These are phyloP conservation scores for Protostelium mycophagum DNA, from an alignment of 78 protist species.

Conservation along the genomic window DNA sequence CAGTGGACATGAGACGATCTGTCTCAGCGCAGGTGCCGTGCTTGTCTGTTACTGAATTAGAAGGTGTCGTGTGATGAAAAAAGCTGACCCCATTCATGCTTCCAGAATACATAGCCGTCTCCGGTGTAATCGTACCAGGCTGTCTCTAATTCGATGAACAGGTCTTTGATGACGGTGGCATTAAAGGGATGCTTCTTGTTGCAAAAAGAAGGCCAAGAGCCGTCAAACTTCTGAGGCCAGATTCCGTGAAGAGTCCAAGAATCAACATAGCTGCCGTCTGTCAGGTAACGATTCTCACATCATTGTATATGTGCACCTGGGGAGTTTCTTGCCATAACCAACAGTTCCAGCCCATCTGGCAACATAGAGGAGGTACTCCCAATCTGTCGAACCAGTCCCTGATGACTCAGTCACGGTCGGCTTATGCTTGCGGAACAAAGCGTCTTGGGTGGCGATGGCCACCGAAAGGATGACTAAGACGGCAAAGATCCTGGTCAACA, in stretches of 20 bases:
- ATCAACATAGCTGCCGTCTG: background rate
- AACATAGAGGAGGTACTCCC: background rate
- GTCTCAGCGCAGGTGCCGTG: background rate
- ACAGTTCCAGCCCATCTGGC: background rate
- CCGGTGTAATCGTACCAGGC: background rate
- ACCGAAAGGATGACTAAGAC: no score
- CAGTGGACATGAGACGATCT: background rate
- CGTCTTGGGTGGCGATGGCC: no score
- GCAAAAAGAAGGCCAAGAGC: background rate
- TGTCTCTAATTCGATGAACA: background rate
- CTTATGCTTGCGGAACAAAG: no score
- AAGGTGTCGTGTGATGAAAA: background rate
- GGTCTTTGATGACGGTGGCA: background rate
- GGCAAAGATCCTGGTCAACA: no score
- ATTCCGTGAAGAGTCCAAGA: background rate
- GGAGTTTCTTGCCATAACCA: background rate
- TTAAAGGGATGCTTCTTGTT: background rate
- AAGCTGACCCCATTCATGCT: background rate
- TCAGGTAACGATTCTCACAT: background rate
- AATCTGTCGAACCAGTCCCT: no score
- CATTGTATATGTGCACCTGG: background rate
- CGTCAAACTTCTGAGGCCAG: background rate
- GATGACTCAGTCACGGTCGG: no score
- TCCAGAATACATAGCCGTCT: background rate
- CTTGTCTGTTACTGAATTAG: background rate